Evolutionary conservation across 2,329 filamentous ascomycete genomes (phyloP), one percentile per base, ranked within the genome.

Genomic region (Alternaria gaisen): DNA sequence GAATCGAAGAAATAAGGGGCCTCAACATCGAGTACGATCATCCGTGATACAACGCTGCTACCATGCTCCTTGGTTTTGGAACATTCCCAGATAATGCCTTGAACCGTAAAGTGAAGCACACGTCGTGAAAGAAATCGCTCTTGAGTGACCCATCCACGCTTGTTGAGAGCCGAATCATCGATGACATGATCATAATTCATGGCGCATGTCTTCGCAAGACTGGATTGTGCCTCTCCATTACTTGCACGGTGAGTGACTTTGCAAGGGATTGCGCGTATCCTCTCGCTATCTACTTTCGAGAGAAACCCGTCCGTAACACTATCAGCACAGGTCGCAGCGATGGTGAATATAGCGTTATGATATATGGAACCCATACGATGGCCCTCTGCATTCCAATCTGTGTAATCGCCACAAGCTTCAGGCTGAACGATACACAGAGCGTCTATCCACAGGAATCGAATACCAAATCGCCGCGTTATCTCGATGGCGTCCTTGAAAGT

Each of bases 371-470:
- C 30, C 30, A 32, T 32, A 32, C 30, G 30, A 32, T 3, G 30
- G 11, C 11, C 30, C 30, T 32, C 7, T 41, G 12, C 11, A 0
- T 51, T 41, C 38, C 44, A 48, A 14, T 62, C 60, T 14, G 5
- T n/a, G 4, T 32, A 20, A 9, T 48, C 34, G 16, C 53, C 43
- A 12, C 10, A 41, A 20, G 24, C 22, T 24, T 20, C 43, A 7
- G 57, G 32, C 44, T 59, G 55, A 5, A 62, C 24, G 2, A 62
- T 58, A 46, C 56, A 59, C 3, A 62, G 56, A 5, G 60, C 51
- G 3, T 62, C 60, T 22, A 62, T 62, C 56, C 56, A 62, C 5
- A 59, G 44, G 10, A 59, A 62, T 28, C 40, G 38, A 1, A 59
- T 28, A 9, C 26, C 32, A 7, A 59, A n/a, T 8, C 20, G 12